These are phyloP conservation scores for Leccinum boreale DNA, from an alignment of 768 basidiomycete genomes.

Conservation along the genomic window DNA sequence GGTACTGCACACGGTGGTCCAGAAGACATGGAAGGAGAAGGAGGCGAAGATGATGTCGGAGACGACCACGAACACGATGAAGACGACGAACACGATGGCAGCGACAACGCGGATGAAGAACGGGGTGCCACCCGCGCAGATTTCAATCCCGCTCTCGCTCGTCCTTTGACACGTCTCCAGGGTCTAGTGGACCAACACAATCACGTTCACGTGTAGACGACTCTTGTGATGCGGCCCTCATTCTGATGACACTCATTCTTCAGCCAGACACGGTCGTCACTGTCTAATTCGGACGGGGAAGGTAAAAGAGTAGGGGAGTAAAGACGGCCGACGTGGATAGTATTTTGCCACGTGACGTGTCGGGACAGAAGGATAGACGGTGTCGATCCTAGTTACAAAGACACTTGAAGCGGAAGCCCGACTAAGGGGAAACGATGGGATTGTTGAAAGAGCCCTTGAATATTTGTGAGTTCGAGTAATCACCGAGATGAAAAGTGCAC, in stretches of 20 bases:
- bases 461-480: neutral
- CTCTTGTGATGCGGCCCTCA: neutral
- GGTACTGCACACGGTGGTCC: neutral
- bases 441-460: slow-evolving; percentile 3
- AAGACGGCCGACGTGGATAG: neutral
- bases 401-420: slow-evolving; percentile 3
- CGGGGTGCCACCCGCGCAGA: neutral
- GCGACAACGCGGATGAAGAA: neutral
- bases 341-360: neutral
- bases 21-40: neutral
- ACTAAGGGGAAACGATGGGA: slow-evolving; percentile 3
- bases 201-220: neutral
- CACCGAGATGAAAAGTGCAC: neutral
- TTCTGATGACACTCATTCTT: neutral
- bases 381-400: neutral
- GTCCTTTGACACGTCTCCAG: slow-evolving; percentile 1
- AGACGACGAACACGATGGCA: neutral
- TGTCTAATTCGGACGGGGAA: neutral
- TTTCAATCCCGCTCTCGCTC: slow-evolving; percentile 4
- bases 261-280: neutral
- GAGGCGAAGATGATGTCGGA: neutral
- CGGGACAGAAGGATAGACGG: neutral
- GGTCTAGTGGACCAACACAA: neutral
- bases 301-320: neutral
- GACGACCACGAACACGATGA: neutral